These are phyloP conservation scores for Rhynchospora pubera DNA, from an alignment of 176 grass and related monocot genomes.

Conservation along the genomic window DNA sequence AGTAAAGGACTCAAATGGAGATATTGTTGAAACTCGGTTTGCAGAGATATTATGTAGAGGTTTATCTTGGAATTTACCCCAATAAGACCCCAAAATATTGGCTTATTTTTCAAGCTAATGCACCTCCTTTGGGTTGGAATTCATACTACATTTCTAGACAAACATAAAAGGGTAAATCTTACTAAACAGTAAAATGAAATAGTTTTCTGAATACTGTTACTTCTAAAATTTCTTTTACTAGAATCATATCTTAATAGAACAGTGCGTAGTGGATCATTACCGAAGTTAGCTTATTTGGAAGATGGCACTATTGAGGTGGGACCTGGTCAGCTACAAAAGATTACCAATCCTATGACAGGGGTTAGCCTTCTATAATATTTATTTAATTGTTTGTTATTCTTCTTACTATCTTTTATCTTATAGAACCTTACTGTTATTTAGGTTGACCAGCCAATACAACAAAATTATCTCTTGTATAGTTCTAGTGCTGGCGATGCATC, in stretches of 20 bases:
- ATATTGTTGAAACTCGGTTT: constrained; percentile 50
- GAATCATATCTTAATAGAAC: constrained; percentile 11
- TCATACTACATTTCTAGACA: constrained; percentile 59
- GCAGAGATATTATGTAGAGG: constrained; percentile 63
- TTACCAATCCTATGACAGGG: constrained; percentile 54
- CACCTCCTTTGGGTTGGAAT: constrained; percentile 83
- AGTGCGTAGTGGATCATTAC: constrained; percentile 26
- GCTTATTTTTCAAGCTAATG: constrained; percentile 71
- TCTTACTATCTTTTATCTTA: not conserved
- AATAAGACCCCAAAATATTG: constrained; percentile 60
- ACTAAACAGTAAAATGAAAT: not conserved
- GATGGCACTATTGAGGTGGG: constrained; percentile 65
- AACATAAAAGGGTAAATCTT: constrained; percentile 34
- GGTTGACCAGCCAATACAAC: constrained; percentile 69
- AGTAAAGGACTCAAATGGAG: constrained; percentile 62
- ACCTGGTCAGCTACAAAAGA: constrained; percentile 60
- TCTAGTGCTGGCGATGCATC: constrained; percentile 48
- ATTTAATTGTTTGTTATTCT: not conserved
- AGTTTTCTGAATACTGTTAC: not conserved
- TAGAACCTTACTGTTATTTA: constrained; percentile 21
- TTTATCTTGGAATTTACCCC: constrained; percentile 64
- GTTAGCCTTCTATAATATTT: constrained; percentile 32
- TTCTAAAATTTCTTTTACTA: not conserved
- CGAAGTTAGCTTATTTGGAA: constrained; percentile 26
- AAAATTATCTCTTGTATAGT: constrained; percentile 74